Conservation (phyloP, 441 rosid species). For the Metrosideros polymorpha region DNA sequence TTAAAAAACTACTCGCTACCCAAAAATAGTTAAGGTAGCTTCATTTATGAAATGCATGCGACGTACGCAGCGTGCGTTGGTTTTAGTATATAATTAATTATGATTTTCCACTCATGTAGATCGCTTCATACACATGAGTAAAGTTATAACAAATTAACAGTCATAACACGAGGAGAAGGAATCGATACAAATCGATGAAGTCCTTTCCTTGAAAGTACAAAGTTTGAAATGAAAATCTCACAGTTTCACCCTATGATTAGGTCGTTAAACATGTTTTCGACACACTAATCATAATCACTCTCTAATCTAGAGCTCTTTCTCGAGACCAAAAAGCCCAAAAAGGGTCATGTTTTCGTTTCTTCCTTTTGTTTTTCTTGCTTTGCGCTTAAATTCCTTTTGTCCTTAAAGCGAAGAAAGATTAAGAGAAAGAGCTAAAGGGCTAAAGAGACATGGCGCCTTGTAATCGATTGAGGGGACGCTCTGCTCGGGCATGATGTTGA, state of each 20-base stretch:
- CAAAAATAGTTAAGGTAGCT: not conserved
- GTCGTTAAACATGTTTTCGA: not conserved
- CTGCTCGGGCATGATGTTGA: conserved; percentile 34
- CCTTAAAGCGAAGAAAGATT: not conserved
- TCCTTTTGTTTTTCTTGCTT: not conserved
- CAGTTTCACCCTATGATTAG: not conserved
- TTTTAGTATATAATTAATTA: not conserved
- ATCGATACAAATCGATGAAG: not conserved
- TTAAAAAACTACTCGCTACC: not conserved
- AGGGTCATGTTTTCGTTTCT: not conserved
- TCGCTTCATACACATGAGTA: not conserved
- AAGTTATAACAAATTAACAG: not conserved
- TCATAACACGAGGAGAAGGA: not conserved
- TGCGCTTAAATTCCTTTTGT: not conserved
- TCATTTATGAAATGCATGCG: no score
- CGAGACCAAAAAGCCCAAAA: not conserved
- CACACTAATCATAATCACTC: not conserved
- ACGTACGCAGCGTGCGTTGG: not conserved
- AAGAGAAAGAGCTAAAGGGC: conserved; percentile 4
- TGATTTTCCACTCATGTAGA: not conserved
- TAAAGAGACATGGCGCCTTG: conserved; percentile 22
- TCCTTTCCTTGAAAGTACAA: not conserved
- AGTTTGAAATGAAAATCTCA: not conserved
- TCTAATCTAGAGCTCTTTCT: not conserved
- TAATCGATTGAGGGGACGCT: conserved; percentile 47